A percentile compares a stretch with the other conserved stretches of the same genome.
Conservation (phyloP, 2,329 filamentous ascomycete species). For the Daldinia sp. region DNA sequence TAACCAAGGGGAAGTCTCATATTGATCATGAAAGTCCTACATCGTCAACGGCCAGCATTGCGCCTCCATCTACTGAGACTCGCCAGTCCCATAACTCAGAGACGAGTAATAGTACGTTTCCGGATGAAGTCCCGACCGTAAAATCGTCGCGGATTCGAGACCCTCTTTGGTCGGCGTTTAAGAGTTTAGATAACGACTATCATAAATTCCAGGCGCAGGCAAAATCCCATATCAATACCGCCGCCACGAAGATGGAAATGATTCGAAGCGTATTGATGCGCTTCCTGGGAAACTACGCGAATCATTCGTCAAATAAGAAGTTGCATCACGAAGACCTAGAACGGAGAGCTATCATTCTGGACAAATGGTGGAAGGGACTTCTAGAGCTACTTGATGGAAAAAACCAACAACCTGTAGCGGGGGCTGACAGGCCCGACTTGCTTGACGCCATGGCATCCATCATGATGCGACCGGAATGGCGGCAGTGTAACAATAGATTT, state of each 20-base stretch:
- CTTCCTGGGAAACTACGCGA: conserved; percentile 75
- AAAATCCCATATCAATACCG: conserved; percentile 62
- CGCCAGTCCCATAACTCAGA: conserved; percentile 47
- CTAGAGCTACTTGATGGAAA: conserved; percentile 80
- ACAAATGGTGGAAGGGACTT: conserved; percentile 89
- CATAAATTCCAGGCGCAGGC: conserved; percentile 64
- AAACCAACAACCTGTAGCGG: conserved; percentile 73
- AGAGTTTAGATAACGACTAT: conserved; percentile 59
- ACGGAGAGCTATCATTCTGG: conserved; percentile 77
- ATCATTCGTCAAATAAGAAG: conserved; percentile 69
- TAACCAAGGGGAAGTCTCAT: conserved; percentile 49
- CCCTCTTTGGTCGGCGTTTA: conserved; percentile 64
- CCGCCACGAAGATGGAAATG: conserved; percentile 75
- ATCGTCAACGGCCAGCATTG: conserved; percentile 57
- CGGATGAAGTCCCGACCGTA: conserved; percentile 38
- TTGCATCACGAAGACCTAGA: conserved; percentile 85
- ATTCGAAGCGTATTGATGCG: conserved; percentile 77
- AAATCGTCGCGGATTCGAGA: conserved; percentile 52
- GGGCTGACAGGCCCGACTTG: conserved; percentile 82
- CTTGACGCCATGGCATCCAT: conserved; percentile 81
- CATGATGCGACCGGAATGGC: conserved; percentile 91
- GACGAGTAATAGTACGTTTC: conserved; percentile 45
- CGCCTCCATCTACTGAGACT: conserved; percentile 51
- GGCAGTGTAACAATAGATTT: conserved; percentile 73
- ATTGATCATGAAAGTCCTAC: conserved; percentile 52